Conservation (phyloP, 2,329 filamentous ascomycete genomes). For the Stemphylium beticola region DNA sequence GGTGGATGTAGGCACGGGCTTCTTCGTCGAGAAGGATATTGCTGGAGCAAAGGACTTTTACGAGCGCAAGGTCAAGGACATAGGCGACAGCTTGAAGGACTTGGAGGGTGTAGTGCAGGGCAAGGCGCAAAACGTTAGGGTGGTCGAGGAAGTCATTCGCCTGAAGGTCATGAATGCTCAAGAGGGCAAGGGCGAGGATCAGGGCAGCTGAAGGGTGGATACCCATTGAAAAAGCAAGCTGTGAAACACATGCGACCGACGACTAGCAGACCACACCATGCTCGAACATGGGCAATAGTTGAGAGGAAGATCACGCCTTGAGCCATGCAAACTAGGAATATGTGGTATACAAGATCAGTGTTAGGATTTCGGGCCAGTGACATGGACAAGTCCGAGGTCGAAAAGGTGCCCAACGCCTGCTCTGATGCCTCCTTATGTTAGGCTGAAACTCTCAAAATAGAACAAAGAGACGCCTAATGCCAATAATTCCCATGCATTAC, state of each 20-base stretch:
- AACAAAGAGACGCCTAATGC: neutral
- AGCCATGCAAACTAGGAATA: neutral
- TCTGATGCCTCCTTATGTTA: neutral
- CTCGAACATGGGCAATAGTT: neutral
- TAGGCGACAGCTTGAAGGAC: slow-evolving; percentile 69
- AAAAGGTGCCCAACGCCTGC: neutral
- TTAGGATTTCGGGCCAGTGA: neutral
- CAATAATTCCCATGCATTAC: neutral
- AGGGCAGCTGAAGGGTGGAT: slow-evolving; percentile 24
- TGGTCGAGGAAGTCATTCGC: slow-evolving; percentile 77
- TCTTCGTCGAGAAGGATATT: slow-evolving; percentile 85
- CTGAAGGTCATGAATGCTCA: slow-evolving; percentile 46
- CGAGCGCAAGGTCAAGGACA: slow-evolving; percentile 68
- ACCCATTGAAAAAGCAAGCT: neutral
- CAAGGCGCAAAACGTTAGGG: slow-evolving; percentile 83
- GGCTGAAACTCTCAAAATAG: neutral
- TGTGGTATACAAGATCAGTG: neutral
- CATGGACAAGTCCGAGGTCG: neutral
- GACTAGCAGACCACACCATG: neutral
- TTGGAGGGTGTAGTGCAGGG: slow-evolving; percentile 71
- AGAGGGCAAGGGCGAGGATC: slow-evolving; percentile 34
- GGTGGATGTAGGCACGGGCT: slow-evolving; percentile 92
- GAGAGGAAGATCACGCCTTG: neutral
- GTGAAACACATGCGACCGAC: neutral
- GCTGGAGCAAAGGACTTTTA: slow-evolving; percentile 71